Conservation (phyloP, 2,329 filamentous ascomycete genomes). For the Aureobasidium musti region DNA sequence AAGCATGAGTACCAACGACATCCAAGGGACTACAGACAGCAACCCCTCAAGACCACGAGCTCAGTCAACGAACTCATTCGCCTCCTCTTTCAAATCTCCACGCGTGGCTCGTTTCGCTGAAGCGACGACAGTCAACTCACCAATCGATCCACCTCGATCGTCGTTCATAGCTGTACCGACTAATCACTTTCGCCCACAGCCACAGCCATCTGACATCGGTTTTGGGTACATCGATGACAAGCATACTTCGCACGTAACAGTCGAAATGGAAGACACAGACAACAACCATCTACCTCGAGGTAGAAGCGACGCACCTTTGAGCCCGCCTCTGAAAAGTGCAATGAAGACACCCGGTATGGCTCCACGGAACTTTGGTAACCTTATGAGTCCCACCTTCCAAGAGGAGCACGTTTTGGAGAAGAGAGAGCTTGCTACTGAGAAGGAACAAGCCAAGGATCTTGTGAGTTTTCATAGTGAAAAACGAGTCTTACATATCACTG, state of each 20-base stretch:
- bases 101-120: slow-evolving; percentile 79
- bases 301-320: slow-evolving; percentile 68
- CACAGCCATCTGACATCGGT: slow-evolving; percentile 81
- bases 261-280: slow-evolving; percentile 57
- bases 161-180: slow-evolving; percentile 61
- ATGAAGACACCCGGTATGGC: slow-evolving; percentile 84
- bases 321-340: slow-evolving; percentile 79
- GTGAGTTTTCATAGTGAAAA: slow-evolving; percentile 59
- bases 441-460: slow-evolving; percentile 82
- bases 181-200: slow-evolving; percentile 59
- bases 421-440: slow-evolving; percentile 76
- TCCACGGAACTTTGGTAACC: slow-evolving; percentile 64
- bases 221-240: slow-evolving; percentile 80
- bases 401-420: slow-evolving; percentile 88
- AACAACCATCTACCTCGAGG: slow-evolving; percentile 54
- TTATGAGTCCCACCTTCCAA: slow-evolving; percentile 85
- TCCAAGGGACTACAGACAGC: slow-evolving; percentile 27
- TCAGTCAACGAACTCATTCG: slow-evolving; percentile 43
- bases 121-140: slow-evolving; percentile 76
- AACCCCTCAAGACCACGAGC: slow-evolving; percentile 30
- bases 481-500: no score
- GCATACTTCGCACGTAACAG: slow-evolving; percentile 51
- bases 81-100: slow-evolving; percentile 60
- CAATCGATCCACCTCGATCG: slow-evolving; percentile 61
- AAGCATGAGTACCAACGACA: slow-evolving; percentile 30